Conservation (phyloP, 208 protist species). For the Endotrypanum monterogeii region DNA sequence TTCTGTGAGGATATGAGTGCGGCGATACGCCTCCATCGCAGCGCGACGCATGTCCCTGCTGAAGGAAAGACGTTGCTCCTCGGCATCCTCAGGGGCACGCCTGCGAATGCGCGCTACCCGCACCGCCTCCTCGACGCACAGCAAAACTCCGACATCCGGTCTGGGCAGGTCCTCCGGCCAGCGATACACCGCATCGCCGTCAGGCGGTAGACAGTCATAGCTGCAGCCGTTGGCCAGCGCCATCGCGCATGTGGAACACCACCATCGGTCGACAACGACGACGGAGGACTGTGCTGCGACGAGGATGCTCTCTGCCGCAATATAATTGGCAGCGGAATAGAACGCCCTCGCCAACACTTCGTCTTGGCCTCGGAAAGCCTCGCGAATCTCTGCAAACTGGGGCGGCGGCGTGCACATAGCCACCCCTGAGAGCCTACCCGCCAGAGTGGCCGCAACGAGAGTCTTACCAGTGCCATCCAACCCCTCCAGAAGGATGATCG, state of each 20-base stretch:
- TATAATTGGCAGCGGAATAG: constrained; percentile 75
- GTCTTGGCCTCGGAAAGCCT: constrained; percentile 40
- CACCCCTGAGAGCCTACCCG: constrained; percentile 33
- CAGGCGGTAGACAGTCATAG: constrained; percentile 35
- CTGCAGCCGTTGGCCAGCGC: constrained; percentile 49
- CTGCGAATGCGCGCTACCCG: constrained; percentile 53
- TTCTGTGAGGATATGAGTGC: constrained; percentile 39
- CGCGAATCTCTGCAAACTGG: constrained; percentile 43
- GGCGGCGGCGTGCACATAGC: constrained; percentile 54
- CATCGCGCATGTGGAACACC: constrained; percentile 81
- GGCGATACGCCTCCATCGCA: constrained; percentile 58
- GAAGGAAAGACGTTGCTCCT: constrained; percentile 58
- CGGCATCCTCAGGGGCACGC: constrained; percentile 55
- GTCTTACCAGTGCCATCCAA: constrained; percentile 82
- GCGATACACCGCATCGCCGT: constrained; percentile 41
- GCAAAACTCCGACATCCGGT: constrained; percentile 35
- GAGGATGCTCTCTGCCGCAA: constrained; percentile 45
- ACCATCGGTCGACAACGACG: constrained; percentile 81
- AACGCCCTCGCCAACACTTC: constrained; percentile 58
- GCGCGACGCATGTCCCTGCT: constrained; percentile 51
- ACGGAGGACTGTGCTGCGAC: background rate
- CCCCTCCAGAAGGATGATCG: constrained; percentile 63
- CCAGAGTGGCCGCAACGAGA: constrained; percentile 38
- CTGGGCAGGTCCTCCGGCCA: constrained; percentile 56
- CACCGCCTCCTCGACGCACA: constrained; percentile 61